Base-by-base conservation (phyloP, 768 basidiomycete species). In the Leccinum broughii region DNA sequence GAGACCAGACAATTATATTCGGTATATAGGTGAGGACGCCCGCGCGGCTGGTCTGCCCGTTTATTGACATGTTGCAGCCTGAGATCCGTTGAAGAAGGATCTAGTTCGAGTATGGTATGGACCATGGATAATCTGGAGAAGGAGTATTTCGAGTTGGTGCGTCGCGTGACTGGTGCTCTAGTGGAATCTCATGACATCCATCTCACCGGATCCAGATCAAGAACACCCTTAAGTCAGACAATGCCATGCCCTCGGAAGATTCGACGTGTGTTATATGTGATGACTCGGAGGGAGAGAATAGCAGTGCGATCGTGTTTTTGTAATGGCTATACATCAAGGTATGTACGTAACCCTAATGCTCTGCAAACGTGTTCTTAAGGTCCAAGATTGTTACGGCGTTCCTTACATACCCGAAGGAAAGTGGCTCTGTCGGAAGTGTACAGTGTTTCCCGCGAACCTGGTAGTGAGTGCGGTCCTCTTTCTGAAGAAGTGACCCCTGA, bases 81-180 rank as follows among this genome's bases (percentile, higher is more conserved):
- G 26, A 93, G 95, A 97, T 68, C 96, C 96, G 0, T 78, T 97
- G 64, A 96, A 99, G 71, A 86, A 85, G 51, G 97, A 99, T 64
- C 84, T 98, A 17, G 89, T 90, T 99, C 26, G 97, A 98, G 74
- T 99, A 99, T 79, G 97, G 98, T 71, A 98, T 99, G 95, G 97
- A 98, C 70, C 63, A 95, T 99, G 91, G 97, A 99, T 75, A 85
- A 93, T 59, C 74, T 99, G 64, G 97, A 99, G 80, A 99, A 99
- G 78, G 97, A 98, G 72, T 99, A 95, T 92, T 99, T 98, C 69
- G 91, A 95, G 69, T 75, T 99, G 76, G 95, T 96, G 66, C 62
- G 85, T 73, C 35, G 54, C 68, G 8, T 56, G 37, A 46, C 46
- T 53, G 13, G 53, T 46, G 14, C 41, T n/a, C 53, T 61, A 51